phyloP scores from a whole-genome alignment of 495 filamentous ascomycete species.

The Barbatosphaeria neglecta region DNA sequence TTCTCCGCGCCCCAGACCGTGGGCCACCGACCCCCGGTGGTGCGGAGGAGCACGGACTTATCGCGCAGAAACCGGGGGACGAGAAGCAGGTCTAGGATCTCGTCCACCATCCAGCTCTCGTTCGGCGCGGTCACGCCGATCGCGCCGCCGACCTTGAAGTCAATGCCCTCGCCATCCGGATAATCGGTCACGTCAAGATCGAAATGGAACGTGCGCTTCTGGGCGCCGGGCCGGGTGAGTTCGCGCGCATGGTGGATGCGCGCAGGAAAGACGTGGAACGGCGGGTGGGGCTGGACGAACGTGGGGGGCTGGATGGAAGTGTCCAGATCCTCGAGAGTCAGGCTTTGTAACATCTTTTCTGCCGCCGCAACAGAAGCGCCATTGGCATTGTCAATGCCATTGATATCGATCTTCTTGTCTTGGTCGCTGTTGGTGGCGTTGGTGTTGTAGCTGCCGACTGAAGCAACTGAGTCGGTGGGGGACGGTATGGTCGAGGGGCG shows the following conservation, averaged over 20 bases:
- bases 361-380: background rate
- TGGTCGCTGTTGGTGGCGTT: constrained; percentile 1
- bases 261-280: constrained; percentile 80
- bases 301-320: constrained; percentile 58
- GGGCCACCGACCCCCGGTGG: constrained; percentile 77
- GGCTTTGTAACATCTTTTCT: constrained; percentile 10
- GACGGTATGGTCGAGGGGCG: constrained; percentile 21
- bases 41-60: constrained; percentile 66
- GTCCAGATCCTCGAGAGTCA: constrained; percentile 28
- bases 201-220: constrained; percentile 94
- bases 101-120: constrained; percentile 62
- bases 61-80: constrained; percentile 69
- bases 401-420: constrained; percentile 6
- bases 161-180: constrained; percentile 70
- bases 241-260: constrained; percentile 72
- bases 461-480: constrained; percentile 24
- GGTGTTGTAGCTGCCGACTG: constrained; percentile 10
- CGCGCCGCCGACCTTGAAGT: constrained; percentile 94
- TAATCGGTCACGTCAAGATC: constrained; percentile 95
- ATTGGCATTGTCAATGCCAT: no score
- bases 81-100: constrained; percentile 67
- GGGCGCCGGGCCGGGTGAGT: constrained; percentile 79
- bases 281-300: constrained; percentile 92
- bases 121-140: constrained; percentile 90
- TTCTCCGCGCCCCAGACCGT: constrained; percentile 96